phyloP scores from a whole-genome alignment of 2,329 filamentous ascomycete genomes.

The Fusarium sp. region DNA sequence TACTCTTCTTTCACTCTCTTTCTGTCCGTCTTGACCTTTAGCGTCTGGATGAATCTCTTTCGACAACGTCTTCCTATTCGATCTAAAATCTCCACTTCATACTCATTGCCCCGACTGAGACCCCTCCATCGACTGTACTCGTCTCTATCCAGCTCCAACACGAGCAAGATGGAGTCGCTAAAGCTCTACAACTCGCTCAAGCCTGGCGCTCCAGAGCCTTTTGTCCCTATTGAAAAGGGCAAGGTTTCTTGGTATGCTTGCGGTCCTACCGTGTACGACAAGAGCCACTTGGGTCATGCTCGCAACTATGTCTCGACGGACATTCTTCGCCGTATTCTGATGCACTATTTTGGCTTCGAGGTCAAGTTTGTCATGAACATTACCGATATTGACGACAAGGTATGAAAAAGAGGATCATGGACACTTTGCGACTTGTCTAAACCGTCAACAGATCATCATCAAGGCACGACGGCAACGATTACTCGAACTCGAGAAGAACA shows the following conservation, averaged over 20 bases:
- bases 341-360: slow-evolving; percentile 86
- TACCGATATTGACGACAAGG: slow-evolving; percentile 86
- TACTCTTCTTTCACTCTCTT: slow-evolving; percentile 26
- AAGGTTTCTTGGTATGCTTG: slow-evolving; percentile 91
- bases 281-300: slow-evolving; percentile 86
- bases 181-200: slow-evolving; percentile 86
- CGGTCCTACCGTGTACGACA: slow-evolving; percentile 88
- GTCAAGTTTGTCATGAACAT: slow-evolving; percentile 95
- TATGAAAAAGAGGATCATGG: slow-evolving; percentile 48
- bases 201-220: slow-evolving; percentile 79
- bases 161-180: slow-evolving; percentile 68
- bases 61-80: slow-evolving; percentile 51
- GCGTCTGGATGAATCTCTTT: slow-evolving; percentile 57
- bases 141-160: slow-evolving; percentile 44
- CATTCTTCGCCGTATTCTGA: slow-evolving; percentile 86
- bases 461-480: slow-evolving; percentile 83
- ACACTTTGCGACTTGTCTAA: slow-evolving; percentile 35
- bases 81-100: slow-evolving; percentile 49
- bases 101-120: slow-evolving; percentile 43
- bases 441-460: slow-evolving; percentile 66
- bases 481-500: slow-evolving; percentile 83
- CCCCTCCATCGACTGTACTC: slow-evolving; percentile 55
- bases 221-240: slow-evolving; percentile 79
- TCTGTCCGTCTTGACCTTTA: slow-evolving; percentile 25
- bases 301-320: slow-evolving; percentile 93